These are phyloP conservation scores for Rheum nobile DNA, from an alignment of 148 eudicot species.

Conservation along the genomic window DNA sequence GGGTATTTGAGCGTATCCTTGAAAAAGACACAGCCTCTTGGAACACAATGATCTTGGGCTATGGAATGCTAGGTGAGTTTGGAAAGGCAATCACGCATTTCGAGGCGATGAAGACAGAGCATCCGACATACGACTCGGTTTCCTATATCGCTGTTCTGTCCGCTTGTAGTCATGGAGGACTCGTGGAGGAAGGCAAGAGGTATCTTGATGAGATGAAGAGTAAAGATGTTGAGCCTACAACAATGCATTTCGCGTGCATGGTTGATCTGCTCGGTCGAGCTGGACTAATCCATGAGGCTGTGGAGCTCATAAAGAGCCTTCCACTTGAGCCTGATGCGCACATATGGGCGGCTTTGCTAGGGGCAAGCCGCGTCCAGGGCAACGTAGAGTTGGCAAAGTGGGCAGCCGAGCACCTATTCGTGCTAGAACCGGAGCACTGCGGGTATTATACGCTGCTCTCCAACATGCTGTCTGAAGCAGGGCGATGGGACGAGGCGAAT, in stretches of 20 bases:
- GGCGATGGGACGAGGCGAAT: conserved; percentile 64
- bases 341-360: conserved; percentile 67
- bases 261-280: conserved; percentile 78
- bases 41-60: conserved; percentile 68
- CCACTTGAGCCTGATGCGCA: conserved; percentile 45
- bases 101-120: conserved; percentile 45
- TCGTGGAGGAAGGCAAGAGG: conserved; percentile 43
- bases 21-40: conserved; percentile 56
- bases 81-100: conserved; percentile 40
- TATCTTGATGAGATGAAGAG: conserved; percentile 51
- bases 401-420: conserved; percentile 58
- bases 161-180: conserved; percentile 70
- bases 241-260: conserved; percentile 68
- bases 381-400: conserved; percentile 49
- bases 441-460: conserved; percentile 56
- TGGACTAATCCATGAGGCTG: conserved; percentile 56
- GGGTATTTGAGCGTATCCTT: conserved; percentile 31
- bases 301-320: conserved; percentile 32
- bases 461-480: conserved; percentile 69
- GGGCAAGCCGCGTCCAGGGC: conserved; percentile 58
- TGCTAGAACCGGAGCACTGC: conserved; percentile 48
- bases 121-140: conserved; percentile 37
- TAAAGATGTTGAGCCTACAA: conserved; percentile 23
- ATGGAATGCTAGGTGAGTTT: conserved; percentile 53
- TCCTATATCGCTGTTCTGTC: conserved; percentile 64